Conservation (phyloP, 192 early-diverging fungal species). For the Spinellus fusiger region DNA sequence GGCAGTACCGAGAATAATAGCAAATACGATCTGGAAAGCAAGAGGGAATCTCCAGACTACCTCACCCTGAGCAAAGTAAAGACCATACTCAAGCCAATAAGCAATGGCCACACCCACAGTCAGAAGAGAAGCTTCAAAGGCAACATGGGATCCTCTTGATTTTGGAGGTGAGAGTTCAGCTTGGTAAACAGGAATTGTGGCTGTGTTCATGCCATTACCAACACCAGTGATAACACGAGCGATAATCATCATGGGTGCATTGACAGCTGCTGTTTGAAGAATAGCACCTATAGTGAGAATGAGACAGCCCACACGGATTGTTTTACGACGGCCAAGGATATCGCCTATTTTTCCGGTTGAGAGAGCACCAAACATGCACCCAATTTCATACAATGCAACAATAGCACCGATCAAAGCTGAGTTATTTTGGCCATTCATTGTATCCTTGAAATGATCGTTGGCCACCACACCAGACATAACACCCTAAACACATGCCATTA, state of each 20-base stretch:
- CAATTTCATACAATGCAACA: constrained; percentile 32
- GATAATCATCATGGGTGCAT: constrained; percentile 27
- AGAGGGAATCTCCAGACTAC: constrained; percentile 33
- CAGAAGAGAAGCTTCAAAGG: constrained; percentile 26
- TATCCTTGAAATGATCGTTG: constrained; percentile 14
- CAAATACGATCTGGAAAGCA: constrained; percentile 33
- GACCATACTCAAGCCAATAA: constrained; percentile 32
- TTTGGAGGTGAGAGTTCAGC: constrained; percentile 29
- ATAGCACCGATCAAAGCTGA: constrained; percentile 28
- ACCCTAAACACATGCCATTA: constrained; percentile 15
- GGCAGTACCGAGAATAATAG: constrained; percentile 23
- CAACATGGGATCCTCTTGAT: constrained; percentile 28
- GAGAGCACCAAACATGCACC: constrained; percentile 31
- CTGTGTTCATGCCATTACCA: constrained; percentile 32
- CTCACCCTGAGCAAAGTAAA: constrained; percentile 30
- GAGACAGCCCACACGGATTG: constrained; percentile 25
- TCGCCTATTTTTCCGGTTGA: constrained; percentile 24
- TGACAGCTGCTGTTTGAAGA: constrained; percentile 22
- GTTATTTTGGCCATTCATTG: constrained; percentile 16
- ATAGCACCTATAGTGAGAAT: constrained; percentile 29
- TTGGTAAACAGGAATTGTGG: constrained; percentile 29
- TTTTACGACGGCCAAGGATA: constrained; percentile 23
- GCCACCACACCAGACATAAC: constrained; percentile 32
- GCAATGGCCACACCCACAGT: constrained; percentile 30
- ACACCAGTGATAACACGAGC: constrained; percentile 35